Evolutionary conservation across 208 protist species (phyloP).

Genomic region (Trypanosoma grayi): DNA sequence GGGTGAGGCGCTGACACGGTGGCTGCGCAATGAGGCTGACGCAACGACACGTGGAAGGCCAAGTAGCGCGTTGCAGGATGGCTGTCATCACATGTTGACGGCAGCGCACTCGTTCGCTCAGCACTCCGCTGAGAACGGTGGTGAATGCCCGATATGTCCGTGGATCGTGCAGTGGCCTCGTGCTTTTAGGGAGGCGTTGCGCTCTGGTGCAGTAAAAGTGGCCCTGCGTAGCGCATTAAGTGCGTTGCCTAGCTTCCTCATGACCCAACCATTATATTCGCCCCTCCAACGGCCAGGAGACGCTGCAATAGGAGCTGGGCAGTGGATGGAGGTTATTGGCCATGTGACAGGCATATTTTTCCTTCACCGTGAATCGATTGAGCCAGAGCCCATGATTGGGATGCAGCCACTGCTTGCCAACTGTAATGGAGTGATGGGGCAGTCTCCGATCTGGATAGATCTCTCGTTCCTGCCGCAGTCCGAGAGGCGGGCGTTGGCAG

Average conservation of each 20-base stretch:
- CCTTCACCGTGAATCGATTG: constrained; percentile 12
- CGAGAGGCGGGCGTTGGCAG: constrained; percentile 9
- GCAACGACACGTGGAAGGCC: not conserved
- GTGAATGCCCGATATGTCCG: constrained; percentile 14
- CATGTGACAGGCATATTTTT: constrained; percentile 23
- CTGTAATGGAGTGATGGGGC: constrained; percentile 1
- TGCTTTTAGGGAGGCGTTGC: constrained; percentile 21
- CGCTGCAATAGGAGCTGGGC: constrained; percentile 3
- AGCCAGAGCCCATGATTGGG: constrained; percentile 22
- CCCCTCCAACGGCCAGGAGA: constrained; percentile 15
- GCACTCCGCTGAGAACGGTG: not conserved
- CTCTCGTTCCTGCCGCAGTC: constrained; percentile 17
- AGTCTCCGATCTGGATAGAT: constrained; percentile 23
- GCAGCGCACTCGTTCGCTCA: not conserved
- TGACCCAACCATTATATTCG: not conserved
- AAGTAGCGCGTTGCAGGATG: not conserved
- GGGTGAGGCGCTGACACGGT: constrained; percentile 1
- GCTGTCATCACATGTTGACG: not conserved
- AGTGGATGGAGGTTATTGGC: constrained; percentile 22
- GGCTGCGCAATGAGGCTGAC: constrained; percentile 12
- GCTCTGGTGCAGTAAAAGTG: constrained; percentile 2
- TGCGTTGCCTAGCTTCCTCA: constrained; percentile 21
- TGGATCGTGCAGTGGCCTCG: constrained; percentile 15
- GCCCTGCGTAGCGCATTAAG: not conserved
- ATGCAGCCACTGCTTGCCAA: constrained; percentile 18